phyloP scores from a whole-genome alignment of 1,284 basidiomycete genomes.

The Marasmius tenuissimus region DNA sequence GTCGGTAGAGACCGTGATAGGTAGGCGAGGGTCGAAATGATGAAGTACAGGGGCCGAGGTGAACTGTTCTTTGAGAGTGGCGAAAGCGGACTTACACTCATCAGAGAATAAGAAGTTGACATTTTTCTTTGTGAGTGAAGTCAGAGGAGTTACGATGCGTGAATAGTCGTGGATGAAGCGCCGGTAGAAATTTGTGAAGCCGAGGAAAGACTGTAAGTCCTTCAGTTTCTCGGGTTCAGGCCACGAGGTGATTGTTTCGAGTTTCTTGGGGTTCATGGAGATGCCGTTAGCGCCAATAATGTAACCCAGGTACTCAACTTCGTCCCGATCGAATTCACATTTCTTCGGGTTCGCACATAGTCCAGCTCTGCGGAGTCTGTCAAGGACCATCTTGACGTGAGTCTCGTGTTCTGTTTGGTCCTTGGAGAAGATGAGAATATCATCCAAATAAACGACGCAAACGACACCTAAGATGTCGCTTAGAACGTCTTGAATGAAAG shows the following conservation, averaged over 20 bases:
- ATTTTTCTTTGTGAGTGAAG: slow-evolving; percentile 10
- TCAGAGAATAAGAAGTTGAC: too few species aligned
- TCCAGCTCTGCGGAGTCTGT: slow-evolving; percentile 25
- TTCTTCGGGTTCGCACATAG: too few species aligned
- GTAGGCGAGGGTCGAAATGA: slow-evolving; percentile 23
- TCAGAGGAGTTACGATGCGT: slow-evolving; percentile 8
- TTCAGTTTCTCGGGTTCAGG: slow-evolving; percentile 19
- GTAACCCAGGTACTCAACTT: slow-evolving; percentile 44
- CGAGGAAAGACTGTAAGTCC: slow-evolving; percentile 26
- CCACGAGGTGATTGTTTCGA: slow-evolving; percentile 27
- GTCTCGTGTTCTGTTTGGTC: too few species aligned
- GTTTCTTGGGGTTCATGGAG: slow-evolving; percentile 40
- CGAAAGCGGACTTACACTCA: too few species aligned
- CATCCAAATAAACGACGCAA: slow-evolving; percentile 16
- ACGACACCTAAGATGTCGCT: slow-evolving; percentile 20
- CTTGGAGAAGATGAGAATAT: slow-evolving; percentile 17
- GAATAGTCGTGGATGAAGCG: slow-evolving; percentile 38
- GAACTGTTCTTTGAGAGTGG: too few species aligned
- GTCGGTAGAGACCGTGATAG: slow-evolving; percentile 27
- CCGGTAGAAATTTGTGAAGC: slow-evolving; percentile 16
- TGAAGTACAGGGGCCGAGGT: too few species aligned
- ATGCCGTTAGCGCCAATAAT: slow-evolving; percentile 22
- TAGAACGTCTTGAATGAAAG: slow-evolving; percentile 16
- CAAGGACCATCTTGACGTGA: slow-evolving; percentile 30
- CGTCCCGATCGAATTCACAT: too few species aligned